Conservation (phyloP, 352 stramenopile species). For the Salisapilia sapeloensis region DNA sequence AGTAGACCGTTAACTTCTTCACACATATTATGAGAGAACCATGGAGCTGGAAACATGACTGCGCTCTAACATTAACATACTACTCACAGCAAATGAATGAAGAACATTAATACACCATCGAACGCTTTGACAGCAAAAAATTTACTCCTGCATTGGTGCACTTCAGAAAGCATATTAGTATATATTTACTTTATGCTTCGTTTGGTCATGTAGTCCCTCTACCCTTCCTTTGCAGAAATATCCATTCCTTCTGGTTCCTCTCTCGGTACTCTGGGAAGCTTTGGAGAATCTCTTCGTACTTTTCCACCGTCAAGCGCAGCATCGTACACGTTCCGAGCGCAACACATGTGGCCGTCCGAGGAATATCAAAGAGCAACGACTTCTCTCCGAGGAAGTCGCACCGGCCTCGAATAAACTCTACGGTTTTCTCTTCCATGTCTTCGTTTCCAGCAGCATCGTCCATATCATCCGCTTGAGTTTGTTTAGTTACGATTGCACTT, state of each 20-base stretch:
- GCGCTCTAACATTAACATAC: no score
- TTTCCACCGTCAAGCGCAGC: constrained; percentile 38
- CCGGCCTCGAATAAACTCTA: constrained; percentile 52
- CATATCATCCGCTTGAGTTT: constrained; percentile 1
- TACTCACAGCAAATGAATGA: no score
- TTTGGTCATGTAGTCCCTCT: no score
- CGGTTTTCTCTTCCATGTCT: constrained; percentile 25
- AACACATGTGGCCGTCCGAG: constrained; percentile 44
- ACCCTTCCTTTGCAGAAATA: no score
- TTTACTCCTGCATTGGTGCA: no score
- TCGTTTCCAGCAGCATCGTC: constrained; percentile 3
- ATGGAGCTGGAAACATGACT: no score
- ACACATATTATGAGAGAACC: no score
- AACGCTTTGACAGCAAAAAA: no score
- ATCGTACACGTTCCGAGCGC: constrained; percentile 54
- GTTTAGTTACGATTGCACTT: constrained; percentile 3
- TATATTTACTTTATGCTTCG: no score
- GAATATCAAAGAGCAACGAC: constrained; percentile 51
- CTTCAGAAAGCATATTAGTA: no score
- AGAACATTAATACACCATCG: no score
- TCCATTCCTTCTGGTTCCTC: constrained; percentile 41
- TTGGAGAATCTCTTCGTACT: constrained; percentile 47
- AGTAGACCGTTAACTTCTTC: no score
- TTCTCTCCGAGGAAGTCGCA: constrained; percentile 68
- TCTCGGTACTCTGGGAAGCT: constrained; percentile 44